phyloP scores from a whole-genome alignment of 176 grass and related monocot genomes.

The Aegilops umbellulata region DNA sequence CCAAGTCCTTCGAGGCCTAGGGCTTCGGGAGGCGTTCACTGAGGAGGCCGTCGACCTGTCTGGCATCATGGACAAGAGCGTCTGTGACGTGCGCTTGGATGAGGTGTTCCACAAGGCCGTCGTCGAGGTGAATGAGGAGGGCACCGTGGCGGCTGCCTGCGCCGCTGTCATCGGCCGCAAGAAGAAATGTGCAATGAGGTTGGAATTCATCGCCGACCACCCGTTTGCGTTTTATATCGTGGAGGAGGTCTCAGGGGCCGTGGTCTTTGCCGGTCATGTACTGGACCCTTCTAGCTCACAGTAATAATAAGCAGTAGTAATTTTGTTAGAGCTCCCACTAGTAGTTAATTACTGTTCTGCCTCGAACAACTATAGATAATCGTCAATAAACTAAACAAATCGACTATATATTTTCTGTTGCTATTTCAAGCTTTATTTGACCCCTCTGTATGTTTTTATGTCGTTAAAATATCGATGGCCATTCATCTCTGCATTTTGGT shows the following conservation, averaged over 20 bases:
- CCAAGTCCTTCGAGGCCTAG: not conserved
- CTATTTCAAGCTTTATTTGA: too few species aligned
- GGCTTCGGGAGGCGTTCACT: not conserved
- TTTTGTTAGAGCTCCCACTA: too few species aligned
- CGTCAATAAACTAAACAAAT: too few species aligned
- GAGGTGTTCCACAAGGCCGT: constrained; percentile 12
- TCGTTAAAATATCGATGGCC: too few species aligned
- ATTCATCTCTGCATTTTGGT: too few species aligned
- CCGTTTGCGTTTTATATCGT: not conserved
- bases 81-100: not conserved
- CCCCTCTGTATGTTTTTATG: too few species aligned
- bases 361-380: too few species aligned
- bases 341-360: too few species aligned
- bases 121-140: not conserved
- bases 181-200: not conserved
- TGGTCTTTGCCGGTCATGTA: not conserved
- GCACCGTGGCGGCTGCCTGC: not conserved
- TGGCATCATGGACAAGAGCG: not conserved
- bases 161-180: not conserved
- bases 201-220: constrained; percentile 1
- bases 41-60: not conserved
- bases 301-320: not conserved
- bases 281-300: not conserved
- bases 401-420: too few species aligned
- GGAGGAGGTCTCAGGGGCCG: not conserved